A percentile compares a stretch with the other conserved stretches of the same genome.
Conservation (phyloP, 352 stramenopile species). For the Phytopythium mirpurense region DNA sequence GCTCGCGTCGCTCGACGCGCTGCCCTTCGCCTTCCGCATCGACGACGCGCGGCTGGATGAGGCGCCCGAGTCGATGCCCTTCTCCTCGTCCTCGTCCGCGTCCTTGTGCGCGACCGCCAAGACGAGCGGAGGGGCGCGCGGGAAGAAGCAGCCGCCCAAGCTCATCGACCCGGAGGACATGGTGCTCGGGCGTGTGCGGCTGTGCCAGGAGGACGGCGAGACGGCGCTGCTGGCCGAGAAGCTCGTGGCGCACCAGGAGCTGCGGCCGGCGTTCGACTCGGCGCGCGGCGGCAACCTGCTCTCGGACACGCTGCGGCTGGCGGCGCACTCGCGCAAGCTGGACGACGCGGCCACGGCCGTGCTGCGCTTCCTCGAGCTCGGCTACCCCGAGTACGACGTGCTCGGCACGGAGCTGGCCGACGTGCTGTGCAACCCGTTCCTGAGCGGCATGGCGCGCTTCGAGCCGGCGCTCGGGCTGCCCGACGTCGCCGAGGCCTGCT, state of each 20-base stretch:
- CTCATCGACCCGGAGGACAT: constrained; percentile 84
- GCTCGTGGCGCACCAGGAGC: constrained; percentile 68
- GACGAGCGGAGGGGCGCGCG: not conserved
- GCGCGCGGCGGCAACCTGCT: constrained; percentile 70
- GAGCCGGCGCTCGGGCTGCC: constrained; percentile 79
- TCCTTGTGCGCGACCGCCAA: too few species aligned
- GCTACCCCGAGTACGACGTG: constrained; percentile 81
- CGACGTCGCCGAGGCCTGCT: constrained; percentile 71
- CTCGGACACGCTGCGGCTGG: constrained; percentile 60
- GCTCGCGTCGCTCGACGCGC: constrained; percentile 52
- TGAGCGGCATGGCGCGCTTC: constrained; percentile 81
- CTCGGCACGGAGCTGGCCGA: constrained; percentile 71
- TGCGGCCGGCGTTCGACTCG: constrained; percentile 66
- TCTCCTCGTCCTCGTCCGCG: constrained; percentile 28
- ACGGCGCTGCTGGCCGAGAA: constrained; percentile 68
- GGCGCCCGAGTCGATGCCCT: constrained; percentile 62
- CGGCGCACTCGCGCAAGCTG: constrained; percentile 51
- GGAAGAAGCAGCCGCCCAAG: constrained; percentile 47
- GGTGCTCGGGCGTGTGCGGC: constrained; percentile 60
- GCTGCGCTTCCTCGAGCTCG: constrained; percentile 78
- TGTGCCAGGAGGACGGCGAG: constrained; percentile 62
- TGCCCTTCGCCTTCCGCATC: constrained; percentile 77
- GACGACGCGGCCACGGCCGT: constrained; percentile 69
- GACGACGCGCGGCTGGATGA: constrained; percentile 68
- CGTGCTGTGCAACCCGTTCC: constrained; percentile 79